A percentile compares a stretch with the other conserved stretches of the same genome.
These are phyloP conservation scores for Verticillium isaacii DNA, from an alignment of 2,329 filamentous ascomycete species.

Conservation along the genomic window DNA sequence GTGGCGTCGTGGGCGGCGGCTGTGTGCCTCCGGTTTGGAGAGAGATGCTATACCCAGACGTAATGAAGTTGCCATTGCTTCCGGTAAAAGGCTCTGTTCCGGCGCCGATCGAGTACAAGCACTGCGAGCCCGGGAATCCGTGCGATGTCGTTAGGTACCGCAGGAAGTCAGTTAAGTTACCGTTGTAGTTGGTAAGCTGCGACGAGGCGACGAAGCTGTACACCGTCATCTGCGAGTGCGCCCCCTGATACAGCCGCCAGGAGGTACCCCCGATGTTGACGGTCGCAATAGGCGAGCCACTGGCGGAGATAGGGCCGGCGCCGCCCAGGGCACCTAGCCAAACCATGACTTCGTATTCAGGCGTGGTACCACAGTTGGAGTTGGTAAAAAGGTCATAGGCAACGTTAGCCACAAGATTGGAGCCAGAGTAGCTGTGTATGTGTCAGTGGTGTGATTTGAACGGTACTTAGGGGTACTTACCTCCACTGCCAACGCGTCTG, in stretches of 20 bases:
- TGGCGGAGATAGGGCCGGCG: conserved; percentile 27
- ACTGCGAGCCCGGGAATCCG: conserved; percentile 42
- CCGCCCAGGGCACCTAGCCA: conserved; percentile 16
- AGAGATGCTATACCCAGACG: conserved; percentile 6
- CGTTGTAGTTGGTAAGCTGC: conserved; percentile 43
- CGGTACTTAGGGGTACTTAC: not conserved
- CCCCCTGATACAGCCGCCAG: conserved; percentile 53
- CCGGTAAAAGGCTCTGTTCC: conserved; percentile 55
- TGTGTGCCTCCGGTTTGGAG: not conserved
- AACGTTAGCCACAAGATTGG: conserved; percentile 46
- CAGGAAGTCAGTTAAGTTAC: conserved; percentile 51
- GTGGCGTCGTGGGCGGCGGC: not conserved
- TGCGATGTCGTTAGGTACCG: conserved; percentile 43
- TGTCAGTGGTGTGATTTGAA: not conserved
- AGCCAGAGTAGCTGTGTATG: conserved; percentile 35
- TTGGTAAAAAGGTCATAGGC: conserved; percentile 55
- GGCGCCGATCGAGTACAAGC: conserved; percentile 46
- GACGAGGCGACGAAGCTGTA: conserved; percentile 42
- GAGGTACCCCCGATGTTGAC: conserved; percentile 44
- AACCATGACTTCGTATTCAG: conserved; percentile 36
- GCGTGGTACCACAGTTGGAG: conserved; percentile 32
- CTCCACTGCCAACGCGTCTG: conserved; percentile 16
- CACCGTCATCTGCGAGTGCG: conserved; percentile 53
- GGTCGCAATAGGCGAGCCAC: conserved; percentile 47
- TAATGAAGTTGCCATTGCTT: conserved; percentile 23